phyloP scores from a whole-genome alignment of 306 rosid genomes.

The Carpinus fangiana region DNA sequence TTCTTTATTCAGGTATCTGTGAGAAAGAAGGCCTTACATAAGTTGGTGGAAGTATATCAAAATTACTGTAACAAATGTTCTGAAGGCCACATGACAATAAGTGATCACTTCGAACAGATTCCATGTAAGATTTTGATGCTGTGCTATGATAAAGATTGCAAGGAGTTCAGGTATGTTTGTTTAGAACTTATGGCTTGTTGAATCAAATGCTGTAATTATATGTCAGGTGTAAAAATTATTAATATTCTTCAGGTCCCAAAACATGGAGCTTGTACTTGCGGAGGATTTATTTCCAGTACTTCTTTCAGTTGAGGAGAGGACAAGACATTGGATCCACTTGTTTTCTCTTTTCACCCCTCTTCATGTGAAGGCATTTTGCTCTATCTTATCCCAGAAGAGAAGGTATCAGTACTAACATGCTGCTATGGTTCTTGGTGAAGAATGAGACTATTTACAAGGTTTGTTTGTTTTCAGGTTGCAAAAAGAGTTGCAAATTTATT shows the following conservation, averaged over 20 bases:
- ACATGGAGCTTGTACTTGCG: constrained; percentile 75
- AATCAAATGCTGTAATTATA: constrained; percentile 19
- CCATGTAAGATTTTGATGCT: constrained; percentile 88
- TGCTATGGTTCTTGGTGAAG: constrained; percentile 13
- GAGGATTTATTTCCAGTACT: constrained; percentile 64
- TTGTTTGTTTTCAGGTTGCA: constrained; percentile 67
- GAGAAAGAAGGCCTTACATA: constrained; percentile 72
- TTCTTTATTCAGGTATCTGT: constrained; percentile 59
- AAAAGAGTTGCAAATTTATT: constrained; percentile 67
- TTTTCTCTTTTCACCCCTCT: constrained; percentile 68
- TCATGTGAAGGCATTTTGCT: constrained; percentile 64
- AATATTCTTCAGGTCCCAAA: constrained; percentile 60
- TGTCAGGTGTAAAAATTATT: constrained; percentile 18
- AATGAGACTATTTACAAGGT: constrained; percentile 26
- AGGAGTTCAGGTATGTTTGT: constrained; percentile 76
- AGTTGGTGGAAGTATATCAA: constrained; percentile 70
- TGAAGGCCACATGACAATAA: constrained; percentile 53
- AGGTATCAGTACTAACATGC: constrained; percentile 51
- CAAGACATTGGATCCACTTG: constrained; percentile 85
- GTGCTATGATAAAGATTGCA: constrained; percentile 86
- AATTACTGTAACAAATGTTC: constrained; percentile 76
- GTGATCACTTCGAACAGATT: constrained; percentile 69
- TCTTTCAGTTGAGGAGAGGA: constrained; percentile 69
- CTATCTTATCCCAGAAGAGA: constrained; percentile 73
- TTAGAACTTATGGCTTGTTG: constrained; percentile 29